Evolutionary conservation across 2,329 filamentous ascomycete genomes (phyloP).

Genomic region (Blastomyces gilchristii): DNA sequence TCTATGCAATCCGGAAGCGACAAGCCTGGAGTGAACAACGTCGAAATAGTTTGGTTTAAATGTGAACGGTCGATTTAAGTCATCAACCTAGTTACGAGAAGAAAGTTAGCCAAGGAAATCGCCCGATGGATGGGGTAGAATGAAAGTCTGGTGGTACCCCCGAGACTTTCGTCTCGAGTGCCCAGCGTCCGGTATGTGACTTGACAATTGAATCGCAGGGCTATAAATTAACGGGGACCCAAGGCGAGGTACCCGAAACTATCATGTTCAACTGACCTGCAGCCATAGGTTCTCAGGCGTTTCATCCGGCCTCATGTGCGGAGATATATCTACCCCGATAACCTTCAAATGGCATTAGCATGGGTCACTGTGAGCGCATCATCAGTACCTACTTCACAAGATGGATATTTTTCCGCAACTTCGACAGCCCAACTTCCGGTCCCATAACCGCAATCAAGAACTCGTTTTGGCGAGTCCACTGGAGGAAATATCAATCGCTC

Average conservation of each 20-base stretch:
- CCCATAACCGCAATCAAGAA: slow-evolving; percentile 65
- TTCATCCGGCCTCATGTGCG: slow-evolving; percentile 57
- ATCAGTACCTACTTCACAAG: slow-evolving; percentile 48
- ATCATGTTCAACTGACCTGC: slow-evolving; percentile 38
- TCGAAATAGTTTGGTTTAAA: slow-evolving; percentile 66
- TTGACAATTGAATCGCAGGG: background rate
- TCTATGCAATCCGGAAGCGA: slow-evolving; percentile 54
- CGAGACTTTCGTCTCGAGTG: background rate
- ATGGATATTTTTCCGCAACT: slow-evolving; percentile 53
- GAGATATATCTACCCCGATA: slow-evolving; percentile 60
- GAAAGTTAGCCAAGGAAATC: slow-evolving; percentile 15
- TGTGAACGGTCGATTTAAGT: slow-evolving; percentile 58
- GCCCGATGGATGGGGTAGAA: too few relatives aligned
- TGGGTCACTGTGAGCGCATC: background rate
- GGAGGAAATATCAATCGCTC: slow-evolving; percentile 60
- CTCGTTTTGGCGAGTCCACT: slow-evolving; percentile 44
- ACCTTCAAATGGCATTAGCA: slow-evolving; percentile 41
- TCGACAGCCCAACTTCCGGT: slow-evolving; percentile 61
- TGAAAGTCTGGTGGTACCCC: background rate
- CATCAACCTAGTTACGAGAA: slow-evolving; percentile 45
- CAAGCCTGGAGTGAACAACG: slow-evolving; percentile 62
- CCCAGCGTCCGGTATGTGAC: background rate
- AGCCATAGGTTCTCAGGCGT: slow-evolving; percentile 57
- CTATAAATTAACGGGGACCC: background rate
- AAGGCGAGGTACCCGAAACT: background rate